Conservation (phyloP, 2,329 filamentous ascomycete species). For the Magnaporthiopsis incrustans region DNA sequence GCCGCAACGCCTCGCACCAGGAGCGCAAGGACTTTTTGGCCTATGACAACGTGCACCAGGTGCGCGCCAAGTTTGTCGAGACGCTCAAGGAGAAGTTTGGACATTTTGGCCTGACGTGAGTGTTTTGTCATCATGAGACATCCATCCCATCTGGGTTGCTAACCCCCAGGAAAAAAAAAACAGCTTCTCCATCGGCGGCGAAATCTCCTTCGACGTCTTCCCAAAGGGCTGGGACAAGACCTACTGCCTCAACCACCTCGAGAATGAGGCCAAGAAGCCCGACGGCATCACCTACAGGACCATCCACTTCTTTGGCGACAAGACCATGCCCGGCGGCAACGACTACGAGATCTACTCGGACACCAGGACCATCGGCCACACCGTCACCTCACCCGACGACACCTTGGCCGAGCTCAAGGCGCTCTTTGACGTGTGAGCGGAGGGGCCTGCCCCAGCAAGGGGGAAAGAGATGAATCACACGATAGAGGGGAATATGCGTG, state of each 20-base stretch:
- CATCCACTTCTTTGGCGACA: slow-evolving; percentile 98
- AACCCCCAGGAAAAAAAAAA: not conserved
- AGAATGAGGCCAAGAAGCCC: slow-evolving; percentile 63
- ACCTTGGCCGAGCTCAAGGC: slow-evolving; percentile 74
- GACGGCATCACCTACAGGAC: slow-evolving; percentile 72
- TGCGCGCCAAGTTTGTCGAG: slow-evolving; percentile 69
- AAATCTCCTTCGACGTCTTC: slow-evolving; percentile 98
- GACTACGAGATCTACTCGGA: slow-evolving; percentile 93
- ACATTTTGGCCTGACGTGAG: slow-evolving; percentile 76
- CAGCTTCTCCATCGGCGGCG: slow-evolving; percentile 88
- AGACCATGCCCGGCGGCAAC: slow-evolving; percentile 84
- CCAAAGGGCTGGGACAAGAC: slow-evolving; percentile 98
- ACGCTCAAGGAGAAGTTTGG: slow-evolving; percentile 73
- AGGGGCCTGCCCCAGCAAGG: not conserved
- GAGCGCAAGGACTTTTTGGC: slow-evolving; percentile 78
- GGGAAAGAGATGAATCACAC: not conserved
- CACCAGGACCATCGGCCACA: slow-evolving; percentile 73
- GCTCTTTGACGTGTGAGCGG: slow-evolving; percentile 57
- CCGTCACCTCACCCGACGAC: slow-evolving; percentile 73
- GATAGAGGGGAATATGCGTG: not conserved
- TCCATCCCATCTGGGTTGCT: not conserved
- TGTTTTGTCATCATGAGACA: slow-evolving; percentile 19
- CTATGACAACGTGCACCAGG: slow-evolving; percentile 70
- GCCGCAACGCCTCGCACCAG: slow-evolving; percentile 72
- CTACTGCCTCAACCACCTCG: slow-evolving; percentile 84